Conservation (phyloP, 2,329 filamentous ascomycete genomes). For the Aspergillus sp. region DNA sequence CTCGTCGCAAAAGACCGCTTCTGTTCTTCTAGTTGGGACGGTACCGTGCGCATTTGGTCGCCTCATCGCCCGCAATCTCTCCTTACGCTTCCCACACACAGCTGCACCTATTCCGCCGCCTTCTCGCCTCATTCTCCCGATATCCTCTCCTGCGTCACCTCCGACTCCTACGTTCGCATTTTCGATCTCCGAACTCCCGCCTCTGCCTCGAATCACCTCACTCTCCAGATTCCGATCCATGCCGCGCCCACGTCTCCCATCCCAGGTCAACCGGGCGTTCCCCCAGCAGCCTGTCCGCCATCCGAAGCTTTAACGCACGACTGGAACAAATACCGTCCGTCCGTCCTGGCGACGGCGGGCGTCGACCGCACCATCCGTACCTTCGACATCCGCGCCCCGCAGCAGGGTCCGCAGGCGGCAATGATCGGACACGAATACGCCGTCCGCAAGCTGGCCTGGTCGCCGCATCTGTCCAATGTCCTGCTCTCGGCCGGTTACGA, state of each 20-base stretch:
- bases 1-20: conserved; percentile 85
- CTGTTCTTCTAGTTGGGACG: conserved; percentile 89
- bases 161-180: conserved; percentile 79
- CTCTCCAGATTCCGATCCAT: conserved; percentile 75
- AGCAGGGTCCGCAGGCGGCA: conserved; percentile 61
- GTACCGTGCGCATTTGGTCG: conserved; percentile 91
- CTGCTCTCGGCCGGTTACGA: conserved; percentile 89
- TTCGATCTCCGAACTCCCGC: conserved; percentile 87
- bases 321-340: conserved; percentile 96
- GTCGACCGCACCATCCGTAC: conserved; percentile 81
- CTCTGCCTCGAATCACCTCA: conserved; percentile 79
- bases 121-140: conserved; percentile 84
- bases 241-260: conserved; percentile 48
- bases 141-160: conserved; percentile 77
- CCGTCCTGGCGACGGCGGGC: conserved; percentile 75
- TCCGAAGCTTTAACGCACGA: conserved; percentile 87
- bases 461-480: conserved; percentile 82
- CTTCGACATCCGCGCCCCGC: conserved; percentile 77
- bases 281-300: conserved; percentile 46
- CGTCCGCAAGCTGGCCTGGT: conserved; percentile 78
- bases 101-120: conserved; percentile 85
- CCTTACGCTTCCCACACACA: conserved; percentile 79
- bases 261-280: conserved; percentile 27
- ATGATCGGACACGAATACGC: conserved; percentile 87
- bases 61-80: conserved; percentile 67